Percentiles rank a stretch among this genome's conserved stretches.
phyloP scores from a whole-genome alignment of 2,329 filamentous ascomycete species.

The Tolypocladium inflatum region DNA sequence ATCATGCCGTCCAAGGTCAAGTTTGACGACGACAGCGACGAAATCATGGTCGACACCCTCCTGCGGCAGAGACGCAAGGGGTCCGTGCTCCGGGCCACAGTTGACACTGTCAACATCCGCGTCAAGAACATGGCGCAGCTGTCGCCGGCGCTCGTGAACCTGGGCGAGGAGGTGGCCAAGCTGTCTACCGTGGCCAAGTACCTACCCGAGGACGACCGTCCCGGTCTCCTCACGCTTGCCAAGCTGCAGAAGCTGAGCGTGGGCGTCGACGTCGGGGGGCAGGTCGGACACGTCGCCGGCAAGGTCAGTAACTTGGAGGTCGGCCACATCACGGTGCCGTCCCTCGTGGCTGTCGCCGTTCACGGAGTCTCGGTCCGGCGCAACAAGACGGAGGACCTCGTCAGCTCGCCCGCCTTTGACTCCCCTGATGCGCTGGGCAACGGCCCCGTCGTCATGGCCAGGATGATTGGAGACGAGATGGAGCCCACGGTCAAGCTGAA shows the following conservation, averaged over 20 bases:
- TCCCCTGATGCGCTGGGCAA: slow-evolving; percentile 14
- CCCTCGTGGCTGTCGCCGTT: slow-evolving; percentile 70
- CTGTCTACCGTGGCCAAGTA: slow-evolving; percentile 88
- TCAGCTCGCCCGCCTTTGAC: slow-evolving; percentile 41
- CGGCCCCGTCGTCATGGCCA: slow-evolving; percentile 63
- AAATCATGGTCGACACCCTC: slow-evolving; percentile 89
- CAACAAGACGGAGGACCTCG: slow-evolving; percentile 60
- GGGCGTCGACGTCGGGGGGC: slow-evolving; percentile 54
- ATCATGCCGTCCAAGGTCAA: slow-evolving; percentile 89
- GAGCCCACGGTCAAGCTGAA: slow-evolving; percentile 86
- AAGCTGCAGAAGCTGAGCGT: slow-evolving; percentile 55
- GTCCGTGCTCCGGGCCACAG: slow-evolving; percentile 61
- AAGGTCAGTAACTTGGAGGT: slow-evolving; percentile 55
- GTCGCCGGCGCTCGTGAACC: slow-evolving; percentile 49
- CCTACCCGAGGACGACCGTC: slow-evolving; percentile 87
- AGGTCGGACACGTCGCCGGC: slow-evolving; percentile 55
- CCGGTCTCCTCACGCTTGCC: slow-evolving; percentile 70
- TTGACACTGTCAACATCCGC: slow-evolving; percentile 54
- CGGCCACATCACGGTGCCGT: slow-evolving; percentile 77
- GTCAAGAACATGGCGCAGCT: slow-evolving; percentile 57
- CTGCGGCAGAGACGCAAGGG: slow-evolving; percentile 81
- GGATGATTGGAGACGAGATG: slow-evolving; percentile 89
- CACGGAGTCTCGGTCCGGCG: slow-evolving; percentile 51
- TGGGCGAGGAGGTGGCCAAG: slow-evolving; percentile 72
- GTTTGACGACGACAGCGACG: slow-evolving; percentile 76